Evolutionary conservation across 345 rosid species (phyloP), one percentile per base, ranked within the genome.

Genomic region (Nephelium lappaceum): DNA sequence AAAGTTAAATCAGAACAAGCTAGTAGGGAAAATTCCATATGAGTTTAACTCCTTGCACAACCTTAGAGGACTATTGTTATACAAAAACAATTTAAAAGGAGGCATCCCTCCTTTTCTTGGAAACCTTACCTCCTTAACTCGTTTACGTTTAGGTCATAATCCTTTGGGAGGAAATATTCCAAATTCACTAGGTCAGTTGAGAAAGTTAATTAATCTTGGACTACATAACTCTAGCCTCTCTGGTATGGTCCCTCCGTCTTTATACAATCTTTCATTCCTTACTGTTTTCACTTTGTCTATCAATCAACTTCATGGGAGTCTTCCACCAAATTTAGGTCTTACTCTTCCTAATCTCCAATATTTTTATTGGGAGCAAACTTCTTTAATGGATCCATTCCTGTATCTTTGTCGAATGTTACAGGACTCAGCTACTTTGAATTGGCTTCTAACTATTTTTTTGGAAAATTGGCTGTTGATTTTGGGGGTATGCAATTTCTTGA

Each of bases 151-250:
- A 24, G 27, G 73, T 21, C 3, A 45, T 4, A 69, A 69, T 47
- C 6, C 73, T 47, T 47, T 69, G 0, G 58, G 18, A 24, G 87
- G 84, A 19, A 71, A 19, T n/a, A 76, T 84, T 68, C 84, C 84
- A 24, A 55, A 38, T 0, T 41, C 49, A 9, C 5, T 84, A 0
- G 77, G 76, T 10, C 69, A 67, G 42, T 23, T 79, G 55, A 68
- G 11, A 21, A 69, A 27, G 15, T 71, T 84, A 19, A n/a, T 2
- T 1, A 1, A 5, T 2, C 38, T 84, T 62, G 53, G 53, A 16
- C 38, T 84, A 9, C 73, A 64, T 2, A 4, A 1, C 9, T 76
- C 79, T 27, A 58, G 16, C 11, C 39, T 84, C 2, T 8, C 53
- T 0, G 87, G 87, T 63, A 45, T 15, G 11, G 15, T 84, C 58